Percentiles rank a stretch among this genome's conserved stretches.
Conservation (phyloP, 2,329 filamentous ascomycete species). For the Pseudocercospora pini-densiflorae region DNA sequence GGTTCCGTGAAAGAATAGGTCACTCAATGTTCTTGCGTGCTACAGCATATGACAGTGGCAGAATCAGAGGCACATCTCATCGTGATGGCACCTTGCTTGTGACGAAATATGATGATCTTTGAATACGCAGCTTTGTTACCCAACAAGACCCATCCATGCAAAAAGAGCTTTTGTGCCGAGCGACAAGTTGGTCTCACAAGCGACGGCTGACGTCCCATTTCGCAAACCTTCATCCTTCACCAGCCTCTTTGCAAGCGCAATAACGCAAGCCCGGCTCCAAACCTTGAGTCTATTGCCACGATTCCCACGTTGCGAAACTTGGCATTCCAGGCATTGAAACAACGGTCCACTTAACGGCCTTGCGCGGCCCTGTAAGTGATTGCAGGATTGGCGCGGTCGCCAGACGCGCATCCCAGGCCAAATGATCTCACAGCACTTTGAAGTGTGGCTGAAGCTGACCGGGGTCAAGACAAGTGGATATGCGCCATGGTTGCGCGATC, state of each 20-base stretch:
- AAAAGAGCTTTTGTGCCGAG: not conserved
- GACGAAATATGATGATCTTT: slow-evolving; percentile 17
- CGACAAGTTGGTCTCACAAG: not conserved
- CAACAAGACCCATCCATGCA: not conserved
- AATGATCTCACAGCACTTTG: slow-evolving; percentile 8
- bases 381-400: slow-evolving; percentile 8
- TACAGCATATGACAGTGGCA: not conserved
- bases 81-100: not conserved
- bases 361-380: slow-evolving; percentile 12
- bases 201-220: slow-evolving; percentile 1
- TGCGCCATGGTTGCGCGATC: slow-evolving; percentile 19
- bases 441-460: slow-evolving; percentile 10
- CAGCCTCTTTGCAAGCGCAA: slow-evolving; percentile 6
- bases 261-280: slow-evolving; percentile 10
- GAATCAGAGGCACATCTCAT: not conserved
- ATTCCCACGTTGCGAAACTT: slow-evolving; percentile 10
- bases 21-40: not conserved
- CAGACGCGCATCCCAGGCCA: not conserved
- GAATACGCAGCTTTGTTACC: not conserved
- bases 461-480: slow-evolving; percentile 4
- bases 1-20: no score
- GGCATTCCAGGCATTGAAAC: not conserved
- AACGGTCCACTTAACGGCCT: slow-evolving; percentile 1
- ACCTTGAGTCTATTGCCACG: slow-evolving; percentile 28
- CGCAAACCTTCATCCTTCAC: slow-evolving; percentile 7